A percentile compares a stretch with the other conserved stretches of the same genome.
phyloP scores from a whole-genome alignment of 169 alveolate genomes.

The Blepharisma undulans region DNA sequence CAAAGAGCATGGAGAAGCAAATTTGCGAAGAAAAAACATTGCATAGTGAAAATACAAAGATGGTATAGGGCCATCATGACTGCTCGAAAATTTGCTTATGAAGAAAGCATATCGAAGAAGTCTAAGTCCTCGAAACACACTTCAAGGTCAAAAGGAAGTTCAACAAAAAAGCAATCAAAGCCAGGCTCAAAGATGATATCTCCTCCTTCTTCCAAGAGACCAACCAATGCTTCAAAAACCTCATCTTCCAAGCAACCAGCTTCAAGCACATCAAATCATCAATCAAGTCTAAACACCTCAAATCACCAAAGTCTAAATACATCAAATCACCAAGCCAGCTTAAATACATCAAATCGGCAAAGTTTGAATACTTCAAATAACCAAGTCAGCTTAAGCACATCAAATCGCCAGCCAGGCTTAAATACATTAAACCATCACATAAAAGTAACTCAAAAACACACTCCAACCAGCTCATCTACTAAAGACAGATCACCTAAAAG shows the following conservation, averaged over 20 bases:
- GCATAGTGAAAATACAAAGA: neutral
- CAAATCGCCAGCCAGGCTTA: neutral
- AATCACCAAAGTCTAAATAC: neutral
- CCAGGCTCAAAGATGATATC: neutral
- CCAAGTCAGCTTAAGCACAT: too few relatives aligned
- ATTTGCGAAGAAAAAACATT: neutral
- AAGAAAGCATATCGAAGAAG: neutral
- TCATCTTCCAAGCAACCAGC: neutral
- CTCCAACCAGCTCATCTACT: neutral
- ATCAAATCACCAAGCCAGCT: neutral
- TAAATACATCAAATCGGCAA: too few relatives aligned
- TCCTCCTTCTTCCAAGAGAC: neutral
- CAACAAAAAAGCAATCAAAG: neutral
- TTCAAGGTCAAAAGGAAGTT: neutral
- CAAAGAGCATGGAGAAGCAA: conserved; percentile 8
- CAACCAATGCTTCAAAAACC: neutral
- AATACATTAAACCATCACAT: neutral
- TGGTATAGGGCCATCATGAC: neutral
- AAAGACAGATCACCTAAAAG: neutral
- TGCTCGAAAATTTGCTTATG: neutral
- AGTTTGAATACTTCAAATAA: too few relatives aligned
- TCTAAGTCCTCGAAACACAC: neutral
- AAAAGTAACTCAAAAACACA: neutral
- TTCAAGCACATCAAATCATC: neutral
- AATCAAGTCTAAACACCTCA: neutral